These are phyloP conservation scores for Berkeleyomyces rouxiae DNA, from an alignment of 2,329 filamentous ascomycete species.

Conservation along the genomic window DNA sequence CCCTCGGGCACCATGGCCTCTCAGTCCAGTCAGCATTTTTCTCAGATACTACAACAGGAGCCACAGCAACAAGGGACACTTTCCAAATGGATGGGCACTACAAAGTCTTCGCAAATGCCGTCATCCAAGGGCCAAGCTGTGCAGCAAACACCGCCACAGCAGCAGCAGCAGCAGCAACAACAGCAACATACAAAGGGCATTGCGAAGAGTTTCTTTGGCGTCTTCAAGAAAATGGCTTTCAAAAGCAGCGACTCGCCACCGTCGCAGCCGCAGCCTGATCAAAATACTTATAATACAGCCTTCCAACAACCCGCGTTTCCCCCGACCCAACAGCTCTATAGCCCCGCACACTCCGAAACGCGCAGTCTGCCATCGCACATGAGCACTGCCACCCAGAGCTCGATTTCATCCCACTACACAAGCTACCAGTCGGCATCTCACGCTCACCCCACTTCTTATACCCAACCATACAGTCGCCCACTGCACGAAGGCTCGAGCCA, in stretches of 20 bases:
- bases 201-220: not conserved
- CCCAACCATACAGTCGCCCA: not conserved
- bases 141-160: not conserved
- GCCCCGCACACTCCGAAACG: not conserved
- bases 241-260: not conserved
- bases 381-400: not conserved
- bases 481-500: not conserved
- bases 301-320: not conserved
- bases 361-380: not conserved
- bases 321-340: not conserved
- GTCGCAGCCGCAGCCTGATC: not conserved
- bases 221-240: not conserved
- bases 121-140: not conserved
- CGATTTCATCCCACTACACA: not conserved
- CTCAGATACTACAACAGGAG: not conserved
- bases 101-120: not conserved
- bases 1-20: not conserved
- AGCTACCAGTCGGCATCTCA: not conserved
- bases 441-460: not conserved
- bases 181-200: not conserved
- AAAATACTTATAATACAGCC: not conserved
- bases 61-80: not conserved
- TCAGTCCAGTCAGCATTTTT: not conserved
- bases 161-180: not conserved
- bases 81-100: not conserved